Percentiles rank a stretch among this genome's conserved stretches.
phyloP scores from a whole-genome alignment of 345 rosid genomes.

The Eucalyptus shirleyi region DNA sequence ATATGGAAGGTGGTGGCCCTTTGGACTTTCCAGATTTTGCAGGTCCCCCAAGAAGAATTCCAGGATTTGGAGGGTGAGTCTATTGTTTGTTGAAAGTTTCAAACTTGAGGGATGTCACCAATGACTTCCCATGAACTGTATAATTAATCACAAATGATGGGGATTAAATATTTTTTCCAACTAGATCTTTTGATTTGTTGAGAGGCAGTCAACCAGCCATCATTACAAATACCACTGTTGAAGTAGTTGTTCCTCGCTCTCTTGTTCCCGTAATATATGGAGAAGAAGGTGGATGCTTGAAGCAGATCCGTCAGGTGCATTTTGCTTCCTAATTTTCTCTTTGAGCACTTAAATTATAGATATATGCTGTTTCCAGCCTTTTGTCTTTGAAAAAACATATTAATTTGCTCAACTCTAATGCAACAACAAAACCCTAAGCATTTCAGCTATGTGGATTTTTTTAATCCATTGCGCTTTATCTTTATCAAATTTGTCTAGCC shows the following conservation, averaged over 20 bases:
- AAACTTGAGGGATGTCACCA: not conserved
- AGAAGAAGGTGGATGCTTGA: slow-evolving; percentile 67
- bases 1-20: slow-evolving; percentile 21
- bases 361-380: not conserved
- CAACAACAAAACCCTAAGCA: not conserved
- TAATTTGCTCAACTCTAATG: not conserved
- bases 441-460: not conserved
- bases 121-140: not conserved
- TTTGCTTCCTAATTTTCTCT: not conserved
- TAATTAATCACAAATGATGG: not conserved
- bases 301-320: slow-evolving; percentile 57
- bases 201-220: slow-evolving; percentile 30
- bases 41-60: slow-evolving; percentile 32
- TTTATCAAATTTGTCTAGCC: not conserved
- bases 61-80: slow-evolving; percentile 46
- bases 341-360: not conserved
- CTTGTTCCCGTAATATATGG: slow-evolving; percentile 53
- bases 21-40: slow-evolving; percentile 36
- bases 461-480: not conserved
- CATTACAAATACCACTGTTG: slow-evolving; percentile 58
- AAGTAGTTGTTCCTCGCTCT: slow-evolving; percentile 69
- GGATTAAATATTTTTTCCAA: not conserved
- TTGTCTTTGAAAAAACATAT: not conserved
- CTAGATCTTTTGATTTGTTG: not conserved
- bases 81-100: not conserved